Evolutionary conservation across 2,329 filamentous ascomycete species (phyloP), one percentile per base, ranked within the genome.

Genomic region (Microsporum ferrugineum): DNA sequence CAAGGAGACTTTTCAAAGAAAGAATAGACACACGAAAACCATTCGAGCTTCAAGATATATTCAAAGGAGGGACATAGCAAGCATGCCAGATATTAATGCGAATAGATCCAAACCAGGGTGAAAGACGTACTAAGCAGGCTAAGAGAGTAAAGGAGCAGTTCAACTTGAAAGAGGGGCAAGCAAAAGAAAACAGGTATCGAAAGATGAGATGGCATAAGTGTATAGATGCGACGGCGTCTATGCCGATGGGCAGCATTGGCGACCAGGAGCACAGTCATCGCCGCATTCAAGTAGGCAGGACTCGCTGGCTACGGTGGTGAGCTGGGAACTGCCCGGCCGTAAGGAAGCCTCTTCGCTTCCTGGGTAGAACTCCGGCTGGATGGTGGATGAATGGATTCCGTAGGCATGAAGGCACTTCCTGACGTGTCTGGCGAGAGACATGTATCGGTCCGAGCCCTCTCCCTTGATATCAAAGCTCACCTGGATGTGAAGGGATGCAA

Each of bases 381-480:
- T 97, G 10, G 94, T 99, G 39, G 91, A 92, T 41, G 89, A 95
- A 77, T 99, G 94, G 66, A 99, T 97, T 61, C 94, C 92, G 68
- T 95, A 96, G 39, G 85, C 91, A 73, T 99, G 94, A 2, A 99
- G 84, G 69, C 94, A 99, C 69, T 86, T 86, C 56, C 91, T 83
- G 17, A 95, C 88, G 61, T 88, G 85, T 62, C 84, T 85, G 23
- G 92, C 90, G 43, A 99, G 82, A 65, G 86, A 82, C 92, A 99
- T 99, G 76, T 97, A 99, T 69, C 87, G 85, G 60, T 82, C 81
- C 0, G 82, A 84, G 47, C 87, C 87, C 67, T 91, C 84, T 57
- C 88, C 88, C 70, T 91, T 87, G 73, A 95, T 91, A 67, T 91
- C 88, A 72, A 95, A 96, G 55, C 86, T 85, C 27, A 99, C 88